Evolutionary conservation across 2,329 filamentous ascomycete species (phyloP), one percentile per base, ranked within the genome.

Genomic region (Colletotrichum magnum): DNA sequence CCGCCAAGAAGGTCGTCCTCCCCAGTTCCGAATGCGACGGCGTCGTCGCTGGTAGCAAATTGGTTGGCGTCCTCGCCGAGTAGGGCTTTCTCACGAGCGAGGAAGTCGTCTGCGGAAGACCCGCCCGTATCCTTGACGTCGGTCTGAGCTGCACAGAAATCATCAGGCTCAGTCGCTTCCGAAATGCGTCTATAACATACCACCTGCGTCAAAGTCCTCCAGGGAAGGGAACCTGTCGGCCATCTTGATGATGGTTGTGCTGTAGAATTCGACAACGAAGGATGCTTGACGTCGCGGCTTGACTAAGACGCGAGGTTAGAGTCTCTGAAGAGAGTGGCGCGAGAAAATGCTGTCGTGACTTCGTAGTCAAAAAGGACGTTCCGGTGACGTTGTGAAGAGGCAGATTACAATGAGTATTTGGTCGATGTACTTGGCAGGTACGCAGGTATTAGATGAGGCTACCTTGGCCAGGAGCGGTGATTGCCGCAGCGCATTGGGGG

Each of bases 21-120:
- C 62, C 84, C 87, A 73, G 89, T 85, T 74, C 92, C 90, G 63
- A 90, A 87, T 48, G 89, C 89, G 65, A 87, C 87, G 68, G 87
- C 85, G 78, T 97, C 94, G 77, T 92, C 90, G 70, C 90, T 87
- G 39, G 93, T 93, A 72, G 92, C 87, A 81, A 99, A 99, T 84
- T 95, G 93, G 75, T 94, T 89, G 70, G 96, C 96, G 80, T 98
- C 96, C 72, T 97, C 96, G 73, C 96, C 96, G 7, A 99, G 90
- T 18, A 92, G 83, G 71, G 94, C 96, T 78, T 94, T 94, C 84
- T 99, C 96, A 74, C 95, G 93, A 72, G 93, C 91, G 57, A 98
- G 89, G 80, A 99, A 98, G 82, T 97, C 94, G 77, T 94, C 90
- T 71, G 89, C 86, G 39, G 91, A 90, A 36, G 88, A 85, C 10